phyloP scores from a whole-genome alignment of 148 eudicot genomes.

The Arbutus unedo region DNA sequence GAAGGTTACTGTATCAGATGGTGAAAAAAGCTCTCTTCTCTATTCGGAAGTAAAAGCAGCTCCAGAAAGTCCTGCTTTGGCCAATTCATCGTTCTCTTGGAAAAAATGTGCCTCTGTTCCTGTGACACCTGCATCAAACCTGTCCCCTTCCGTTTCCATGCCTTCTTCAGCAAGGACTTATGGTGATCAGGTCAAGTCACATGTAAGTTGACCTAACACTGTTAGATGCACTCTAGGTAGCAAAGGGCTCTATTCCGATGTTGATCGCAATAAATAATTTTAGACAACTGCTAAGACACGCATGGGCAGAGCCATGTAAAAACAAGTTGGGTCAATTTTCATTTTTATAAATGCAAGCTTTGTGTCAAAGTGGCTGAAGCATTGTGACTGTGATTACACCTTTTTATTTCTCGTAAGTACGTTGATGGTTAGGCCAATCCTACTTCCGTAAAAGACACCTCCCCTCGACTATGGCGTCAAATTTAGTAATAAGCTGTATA shows the following conservation, averaged over 20 bases:
- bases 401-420: not conserved
- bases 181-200: constrained; percentile 47
- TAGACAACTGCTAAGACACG: not conserved
- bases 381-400: not conserved
- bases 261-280: not conserved
- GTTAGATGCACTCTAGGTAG: not conserved
- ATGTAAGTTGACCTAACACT: constrained; percentile 34
- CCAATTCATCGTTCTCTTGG: constrained; percentile 40
- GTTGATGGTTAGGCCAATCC: not conserved
- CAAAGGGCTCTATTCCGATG: constrained; percentile 8
- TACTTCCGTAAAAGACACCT: not conserved
- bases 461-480: not conserved
- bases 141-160: constrained; percentile 54
- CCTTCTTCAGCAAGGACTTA: constrained; percentile 69
- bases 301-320: not conserved
- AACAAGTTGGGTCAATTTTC: not conserved
- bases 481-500: not conserved
- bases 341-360: not conserved
- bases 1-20: constrained; percentile 36
- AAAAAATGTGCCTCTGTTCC: constrained; percentile 80
- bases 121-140: constrained; percentile 52
- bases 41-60: constrained; percentile 39
- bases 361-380: not conserved
- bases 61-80: constrained; percentile 45
- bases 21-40: constrained; percentile 66